Conservation (phyloP, 176 grass and related monocot species). For the Eragrostis curvula region DNA sequence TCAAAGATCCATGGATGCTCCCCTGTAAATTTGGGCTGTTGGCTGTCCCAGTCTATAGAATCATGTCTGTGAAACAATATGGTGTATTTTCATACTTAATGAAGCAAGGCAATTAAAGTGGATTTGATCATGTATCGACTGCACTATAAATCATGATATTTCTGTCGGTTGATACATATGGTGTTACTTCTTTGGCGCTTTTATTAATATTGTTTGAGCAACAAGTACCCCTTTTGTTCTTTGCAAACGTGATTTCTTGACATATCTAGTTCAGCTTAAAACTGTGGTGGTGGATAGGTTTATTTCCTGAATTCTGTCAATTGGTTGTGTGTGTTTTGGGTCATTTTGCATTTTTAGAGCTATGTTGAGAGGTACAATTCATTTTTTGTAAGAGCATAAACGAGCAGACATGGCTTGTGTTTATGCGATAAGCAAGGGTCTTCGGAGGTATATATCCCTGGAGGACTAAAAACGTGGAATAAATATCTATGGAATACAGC, state of each 20-base stretch:
- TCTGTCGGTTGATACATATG: neutral
- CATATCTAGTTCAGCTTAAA: conserved; percentile 10
- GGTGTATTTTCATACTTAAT: conserved; percentile 1
- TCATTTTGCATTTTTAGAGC: conserved; percentile 9
- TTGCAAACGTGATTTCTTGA: neutral
- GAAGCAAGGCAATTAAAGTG: conserved; percentile 31
- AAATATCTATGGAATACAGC: conserved; percentile 41
- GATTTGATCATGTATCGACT: neutral
- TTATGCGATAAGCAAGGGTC: conserved; percentile 1
- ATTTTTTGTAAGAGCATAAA: conserved; percentile 5
- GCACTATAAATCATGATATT: conserved; percentile 16
- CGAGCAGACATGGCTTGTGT: neutral
- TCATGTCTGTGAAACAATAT: neutral
- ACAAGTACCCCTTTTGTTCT: neutral
- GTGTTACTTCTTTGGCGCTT: neutral
- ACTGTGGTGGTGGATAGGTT: conserved; percentile 4
- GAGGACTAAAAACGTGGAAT: conserved; percentile 27
- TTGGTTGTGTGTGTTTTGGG: neutral
- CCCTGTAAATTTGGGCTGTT: conserved; percentile 10
- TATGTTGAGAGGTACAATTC: conserved; percentile 6
- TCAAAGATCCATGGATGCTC: conserved; percentile 16
- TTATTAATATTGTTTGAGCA: neutral
- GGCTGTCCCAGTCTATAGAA: conserved; percentile 5
- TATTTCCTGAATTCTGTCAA: conserved; percentile 5
- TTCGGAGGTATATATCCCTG: conserved; percentile 11